Evolutionary conservation across 1,139 yeast genomes (phyloP), one percentile per base, ranked within the genome.

Genomic region (Suzukiozyma palmioleophila): DNA sequence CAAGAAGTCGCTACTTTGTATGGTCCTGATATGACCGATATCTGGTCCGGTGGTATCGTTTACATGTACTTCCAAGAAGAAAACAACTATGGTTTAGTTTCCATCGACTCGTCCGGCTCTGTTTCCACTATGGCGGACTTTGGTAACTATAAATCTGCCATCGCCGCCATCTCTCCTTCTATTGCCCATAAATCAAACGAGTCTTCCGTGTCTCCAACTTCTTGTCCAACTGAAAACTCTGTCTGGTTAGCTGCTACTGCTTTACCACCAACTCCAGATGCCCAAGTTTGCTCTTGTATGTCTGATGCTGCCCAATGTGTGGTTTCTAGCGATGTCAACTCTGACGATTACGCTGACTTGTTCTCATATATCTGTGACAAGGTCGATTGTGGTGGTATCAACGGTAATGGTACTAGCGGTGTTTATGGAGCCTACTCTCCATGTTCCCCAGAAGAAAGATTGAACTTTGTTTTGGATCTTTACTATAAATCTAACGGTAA

Each of bases 1-100:
- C 66, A 77, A 31, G 96, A 86, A 61, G 81, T 85, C 38, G 77
- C 68, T 29, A 75, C 85, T 33, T 56, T 83, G 18, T 83, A 69
- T 64, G 69, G 81, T 33, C 59, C 68, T 41, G 68, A 80, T 38
- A 83, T 84, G 92, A 75, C 85, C 29, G 78, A 73, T 43, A 88
- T 84, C 37, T 87, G 95, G 95, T 86, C 95, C 33, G 96, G 96
- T 49, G 96, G 95, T 54, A 79, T 87, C 55, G 95, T 83, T 26
- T 87, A 86, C 69, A 84, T 86, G 95, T 87, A 84, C 66, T 84
- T 81, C 63, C 81, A 86, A 66, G 96, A 87, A 64, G 79, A 69
- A 42, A 87, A 86, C 64, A 65, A 83, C 50, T 87, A 84, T 57
- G 96, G 96, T 47, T 79, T 87, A 43, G 95, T 87, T 41, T 56